Evolutionary conservation across 495 filamentous ascomycete species (phyloP), one percentile per base, ranked within the genome.

Genomic region (Penicillium subrubescens): DNA sequence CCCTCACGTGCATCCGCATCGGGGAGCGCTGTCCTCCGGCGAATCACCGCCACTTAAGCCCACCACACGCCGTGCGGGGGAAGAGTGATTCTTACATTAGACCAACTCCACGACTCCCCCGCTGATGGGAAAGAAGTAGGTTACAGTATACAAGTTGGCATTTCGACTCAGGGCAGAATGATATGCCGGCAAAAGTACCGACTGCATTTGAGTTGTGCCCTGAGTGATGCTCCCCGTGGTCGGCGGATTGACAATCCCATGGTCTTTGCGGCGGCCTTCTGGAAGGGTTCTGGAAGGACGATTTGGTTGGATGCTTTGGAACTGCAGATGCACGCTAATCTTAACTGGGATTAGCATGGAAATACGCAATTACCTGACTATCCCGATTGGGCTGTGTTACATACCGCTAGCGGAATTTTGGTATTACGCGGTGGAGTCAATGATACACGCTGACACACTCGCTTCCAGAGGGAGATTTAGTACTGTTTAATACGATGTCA

Each of bases 1-100:
- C 19, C 25, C 34, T 71, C 71, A 73, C 71, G 71, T 71, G 71
- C 39, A 57, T 55, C 54, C 39, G 31, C 51, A 43, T 37, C 50
- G 48, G 52, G 71, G 71, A 73, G 71, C 71, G 64, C 71, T 69
- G 71, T 73, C 67, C 66, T 73, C 71, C 71, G 71, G 63, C 67
- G 64, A 70, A 70, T 70, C 67, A 64, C 41, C 57, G 29, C 56
- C 56, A 21, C 53, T 56, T 8, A 5, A 29, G 8, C n/a, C 35
- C 23, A 44, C 35, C 21, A 21, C 54, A 19, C 23, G 10, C 3
- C 56, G 56, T 58, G 56, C 56, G 37, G 56, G 56, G 55, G 56
- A 27, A 25, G n/a, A 27, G 56, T 31, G 35, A 58, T 41, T 41
- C 35, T 15, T 4, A 44, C 35, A 31, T 19, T 8, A 21, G 25